Conservation (phyloP, 139 green algal species). For the Chlamydomonas urium region DNA sequence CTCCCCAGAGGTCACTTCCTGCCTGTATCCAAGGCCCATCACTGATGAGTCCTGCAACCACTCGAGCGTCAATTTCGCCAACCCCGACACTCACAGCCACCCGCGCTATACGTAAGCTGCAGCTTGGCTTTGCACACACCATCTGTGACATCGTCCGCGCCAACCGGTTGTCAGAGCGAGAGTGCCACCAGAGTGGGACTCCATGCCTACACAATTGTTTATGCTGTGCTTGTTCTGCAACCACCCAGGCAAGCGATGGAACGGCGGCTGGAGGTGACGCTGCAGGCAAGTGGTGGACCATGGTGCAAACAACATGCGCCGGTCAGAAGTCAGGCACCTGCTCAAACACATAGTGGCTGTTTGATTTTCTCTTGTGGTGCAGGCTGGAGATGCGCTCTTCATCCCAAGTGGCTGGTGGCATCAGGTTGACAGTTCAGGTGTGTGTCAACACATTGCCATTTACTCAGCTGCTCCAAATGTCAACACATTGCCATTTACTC, state of each 20-base stretch:
- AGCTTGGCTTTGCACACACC: no score
- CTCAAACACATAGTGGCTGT: not conserved
- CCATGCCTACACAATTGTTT: no score
- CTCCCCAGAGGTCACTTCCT: conserved; percentile 36
- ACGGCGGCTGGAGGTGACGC: no score
- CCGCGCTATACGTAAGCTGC: conserved; percentile 41
- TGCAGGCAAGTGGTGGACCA: no score
- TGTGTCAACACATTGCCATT: not conserved
- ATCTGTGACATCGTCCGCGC: no score
- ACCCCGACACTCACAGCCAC: conserved; percentile 39
- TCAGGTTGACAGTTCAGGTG: conserved; percentile 47
- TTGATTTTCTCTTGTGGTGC: conserved; percentile 3
- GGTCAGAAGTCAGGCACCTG: no score
- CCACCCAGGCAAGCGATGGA: no score
- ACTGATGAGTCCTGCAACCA: conserved; percentile 65
- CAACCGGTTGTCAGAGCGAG: no score
- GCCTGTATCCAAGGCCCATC: conserved; percentile 53
- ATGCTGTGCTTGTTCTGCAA: no score
- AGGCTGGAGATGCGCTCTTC: conserved; percentile 70
- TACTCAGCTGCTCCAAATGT: not conserved
- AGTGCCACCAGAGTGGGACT: no score
- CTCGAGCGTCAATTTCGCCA: conserved; percentile 54
- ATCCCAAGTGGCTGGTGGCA: conserved; percentile 83
- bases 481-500: not conserved
- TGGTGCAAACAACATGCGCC: no score